Evolutionary conservation across 2,329 filamentous ascomycete genomes (phyloP), one percentile per base, ranked within the genome.

Genomic region (Arthrobotrys sphaeroides): DNA sequence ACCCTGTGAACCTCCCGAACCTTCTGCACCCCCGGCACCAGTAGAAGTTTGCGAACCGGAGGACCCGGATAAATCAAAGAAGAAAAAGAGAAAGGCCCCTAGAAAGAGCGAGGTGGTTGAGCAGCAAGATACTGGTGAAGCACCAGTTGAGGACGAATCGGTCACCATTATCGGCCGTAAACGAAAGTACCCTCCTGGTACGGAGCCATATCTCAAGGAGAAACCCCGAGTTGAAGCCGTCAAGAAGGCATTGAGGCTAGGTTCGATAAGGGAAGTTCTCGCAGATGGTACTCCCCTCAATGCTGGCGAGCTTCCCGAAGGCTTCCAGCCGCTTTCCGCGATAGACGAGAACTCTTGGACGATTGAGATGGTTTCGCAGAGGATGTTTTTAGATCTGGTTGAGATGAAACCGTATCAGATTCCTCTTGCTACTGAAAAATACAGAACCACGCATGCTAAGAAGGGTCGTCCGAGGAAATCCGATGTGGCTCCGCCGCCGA

Each of bases 151-250:
- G 22, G 64, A 68, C 5, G 70, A 74, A 43, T 36, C 62, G 1
- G 16, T 74, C 24, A 47, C 64, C 16, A 59, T 74, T 13, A 74
- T 74, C 40, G 70, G 70, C 31, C 70, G 70, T 12, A 74, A 68
- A 31, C 45, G 70, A 40, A 74, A 74, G 24, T 74, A 74, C 22
- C 70, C 70, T 33, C 70, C 70, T n/a, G 70, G 70, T 24, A 74
- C 70, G 3, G 70, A 74, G 20, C 70, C 70, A 18, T 74, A 74
- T 24, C 57, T 74, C 6, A 74, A 74, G 28, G 70, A 68, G 13
- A 28, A 31, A 9, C 55, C 70, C 9, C 70, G 70, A 9, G 47
- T 68, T 6, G 70, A 74, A 20, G 70, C 70, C 4, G 70, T 74
- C 18, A 74, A 74, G 57, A 74, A 74, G 20, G 70, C 70, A 2